phyloP scores from a whole-genome alignment of 345 rosid genomes.

The Eucalyptus curtisii region DNA sequence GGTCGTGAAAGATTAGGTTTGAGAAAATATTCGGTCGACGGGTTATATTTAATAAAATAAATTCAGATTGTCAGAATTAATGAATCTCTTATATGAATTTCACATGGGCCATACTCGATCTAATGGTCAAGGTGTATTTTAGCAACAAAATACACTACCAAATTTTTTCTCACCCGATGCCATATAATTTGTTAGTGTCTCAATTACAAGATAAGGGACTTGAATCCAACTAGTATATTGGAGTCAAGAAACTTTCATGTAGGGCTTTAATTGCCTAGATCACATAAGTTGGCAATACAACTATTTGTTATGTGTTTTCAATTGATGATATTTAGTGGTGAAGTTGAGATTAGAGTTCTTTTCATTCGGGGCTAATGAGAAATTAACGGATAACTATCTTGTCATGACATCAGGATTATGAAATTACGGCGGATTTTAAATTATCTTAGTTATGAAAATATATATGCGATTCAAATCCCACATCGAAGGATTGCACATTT shows the following conservation, averaged over 20 bases:
- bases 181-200: background rate
- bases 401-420: background rate
- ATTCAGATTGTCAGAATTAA: background rate
- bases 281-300: background rate
- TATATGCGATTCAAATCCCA: background rate
- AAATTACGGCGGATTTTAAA: background rate
- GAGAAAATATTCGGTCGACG: background rate
- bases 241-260: background rate
- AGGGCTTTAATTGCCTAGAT: background rate
- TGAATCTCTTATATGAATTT: background rate
- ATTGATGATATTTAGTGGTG: background rate
- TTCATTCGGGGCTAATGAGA: background rate
- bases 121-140: background rate
- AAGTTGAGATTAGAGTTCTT: background rate
- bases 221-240: background rate
- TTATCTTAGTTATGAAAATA: background rate
- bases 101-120: rapidly evolving
- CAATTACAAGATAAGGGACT: background rate
- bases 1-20: background rate
- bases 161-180: background rate
- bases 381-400: background rate
- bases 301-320: background rate
- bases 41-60: background rate
- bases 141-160: background rate
- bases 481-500: background rate